Evolutionary conservation across 2,329 filamentous ascomycete species (phyloP).

Genomic region (Talaromyces marneffei): DNA sequence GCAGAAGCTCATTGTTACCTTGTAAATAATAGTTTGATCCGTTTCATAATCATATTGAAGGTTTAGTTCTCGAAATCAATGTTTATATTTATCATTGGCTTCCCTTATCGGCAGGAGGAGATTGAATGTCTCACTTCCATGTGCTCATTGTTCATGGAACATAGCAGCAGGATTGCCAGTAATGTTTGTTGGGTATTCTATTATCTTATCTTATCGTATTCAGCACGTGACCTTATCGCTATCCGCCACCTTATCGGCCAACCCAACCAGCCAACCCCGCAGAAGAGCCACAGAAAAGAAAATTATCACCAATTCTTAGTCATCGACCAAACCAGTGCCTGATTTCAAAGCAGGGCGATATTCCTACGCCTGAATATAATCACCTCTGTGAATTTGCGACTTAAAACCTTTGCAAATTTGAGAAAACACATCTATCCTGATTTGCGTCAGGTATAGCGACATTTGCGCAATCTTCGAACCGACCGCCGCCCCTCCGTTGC

Average conservation of each 20-base stretch:
- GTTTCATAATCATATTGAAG: not conserved
- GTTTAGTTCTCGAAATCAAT: too few species aligned
- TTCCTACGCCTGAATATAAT: constrained; percentile 2
- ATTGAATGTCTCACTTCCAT: too few species aligned
- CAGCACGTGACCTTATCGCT: constrained; percentile 2
- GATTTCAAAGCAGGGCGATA: constrained; percentile 25
- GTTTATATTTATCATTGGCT: too few species aligned
- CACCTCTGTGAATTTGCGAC: not conserved
- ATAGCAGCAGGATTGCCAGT: not conserved
- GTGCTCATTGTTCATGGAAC: too few species aligned
- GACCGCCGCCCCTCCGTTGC: not conserved
- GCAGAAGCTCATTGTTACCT: constrained; percentile 26
- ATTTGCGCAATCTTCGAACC: not conserved
- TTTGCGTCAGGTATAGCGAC: not conserved
- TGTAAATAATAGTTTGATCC: constrained; percentile 22
- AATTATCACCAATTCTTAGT: constrained; percentile 9
- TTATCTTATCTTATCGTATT: not conserved
- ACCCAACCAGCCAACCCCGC: constrained; percentile 14
- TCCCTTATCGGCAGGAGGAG: too few species aligned
- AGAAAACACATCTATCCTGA: not conserved
- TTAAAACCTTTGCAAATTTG: too few species aligned
- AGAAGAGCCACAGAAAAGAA: constrained; percentile 23
- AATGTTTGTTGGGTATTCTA: too few species aligned
- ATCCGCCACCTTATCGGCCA: constrained; percentile 3
- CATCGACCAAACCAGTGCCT: constrained; percentile 4